phyloP scores from a whole-genome alignment of 331 rosid species.

The Malus hybrid region DNA sequence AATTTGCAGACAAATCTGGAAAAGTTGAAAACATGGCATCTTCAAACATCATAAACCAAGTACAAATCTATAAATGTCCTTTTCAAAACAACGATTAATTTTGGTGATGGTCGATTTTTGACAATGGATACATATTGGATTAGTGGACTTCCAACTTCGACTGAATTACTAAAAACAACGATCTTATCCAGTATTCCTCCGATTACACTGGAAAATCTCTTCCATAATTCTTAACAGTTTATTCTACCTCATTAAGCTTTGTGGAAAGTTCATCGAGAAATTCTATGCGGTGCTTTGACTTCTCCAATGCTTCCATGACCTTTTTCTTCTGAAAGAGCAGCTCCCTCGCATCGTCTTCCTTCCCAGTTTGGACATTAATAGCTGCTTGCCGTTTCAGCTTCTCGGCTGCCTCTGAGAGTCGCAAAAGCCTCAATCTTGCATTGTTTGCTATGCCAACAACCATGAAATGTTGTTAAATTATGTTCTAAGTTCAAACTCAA shows the following conservation, averaged over 20 bases:
- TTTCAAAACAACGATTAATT: not conserved
- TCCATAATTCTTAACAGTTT: not conserved
- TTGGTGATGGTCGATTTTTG: not conserved
- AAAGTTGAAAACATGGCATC: not conserved
- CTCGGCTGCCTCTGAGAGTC: conserved; percentile 93
- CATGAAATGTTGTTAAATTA: conserved; percentile 1
- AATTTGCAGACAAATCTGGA: not conserved
- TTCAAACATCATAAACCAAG: not conserved
- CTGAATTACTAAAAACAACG: not conserved
- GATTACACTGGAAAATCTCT: not conserved
- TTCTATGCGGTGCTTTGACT: conserved; percentile 65
- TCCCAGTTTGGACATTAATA: conserved; percentile 51
- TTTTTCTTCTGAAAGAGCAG: conserved; percentile 77
- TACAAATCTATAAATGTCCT: not conserved
- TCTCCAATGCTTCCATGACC: conserved; percentile 77
- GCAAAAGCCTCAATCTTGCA: conserved; percentile 75
- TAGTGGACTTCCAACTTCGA: not conserved
- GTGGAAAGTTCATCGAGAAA: conserved; percentile 72
- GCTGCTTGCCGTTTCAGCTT: conserved; percentile 81
- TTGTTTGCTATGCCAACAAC: conserved; percentile 51
- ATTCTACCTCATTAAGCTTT: conserved; percentile 65
- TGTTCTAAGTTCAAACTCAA: no score
- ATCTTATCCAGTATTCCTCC: not conserved
- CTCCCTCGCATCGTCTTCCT: conserved; percentile 74
- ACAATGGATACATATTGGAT: not conserved